These are phyloP conservation scores for Xylaria multiplex DNA, from an alignment of 2,329 filamentous ascomycete genomes.

Conservation along the genomic window DNA sequence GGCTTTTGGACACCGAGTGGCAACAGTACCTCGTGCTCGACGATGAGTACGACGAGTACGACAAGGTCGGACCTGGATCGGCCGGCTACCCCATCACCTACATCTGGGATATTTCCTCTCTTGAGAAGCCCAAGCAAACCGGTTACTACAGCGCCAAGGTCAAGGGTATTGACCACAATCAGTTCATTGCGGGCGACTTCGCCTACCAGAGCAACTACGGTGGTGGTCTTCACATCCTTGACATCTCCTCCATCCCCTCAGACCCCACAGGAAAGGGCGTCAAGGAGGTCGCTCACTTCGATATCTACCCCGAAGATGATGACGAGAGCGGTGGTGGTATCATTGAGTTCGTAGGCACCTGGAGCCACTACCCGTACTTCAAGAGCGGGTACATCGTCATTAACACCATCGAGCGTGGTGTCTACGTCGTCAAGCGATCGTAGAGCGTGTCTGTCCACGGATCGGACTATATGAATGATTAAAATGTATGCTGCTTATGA, in stretches of 20 bases:
- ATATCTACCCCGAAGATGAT: constrained; percentile 59
- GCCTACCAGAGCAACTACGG: constrained; percentile 59
- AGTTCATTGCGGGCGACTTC: constrained; percentile 53
- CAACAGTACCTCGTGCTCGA: constrained; percentile 56
- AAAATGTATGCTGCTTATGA: constrained; percentile 19
- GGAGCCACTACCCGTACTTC: constrained; percentile 57
- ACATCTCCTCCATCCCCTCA: constrained; percentile 48
- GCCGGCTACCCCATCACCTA: constrained; percentile 56
- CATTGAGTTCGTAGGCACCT: constrained; percentile 52
- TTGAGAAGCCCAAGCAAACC: constrained; percentile 54
- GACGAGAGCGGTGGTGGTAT: constrained; percentile 48
- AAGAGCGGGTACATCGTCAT: constrained; percentile 56
- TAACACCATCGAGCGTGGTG: constrained; percentile 59
- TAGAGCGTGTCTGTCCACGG: constrained; percentile 14
- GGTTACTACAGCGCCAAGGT: constrained; percentile 53
- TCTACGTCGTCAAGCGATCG: constrained; percentile 55
- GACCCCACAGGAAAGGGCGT: constrained; percentile 47
- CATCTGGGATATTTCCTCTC: constrained; percentile 57
- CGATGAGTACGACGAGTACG: constrained; percentile 60
- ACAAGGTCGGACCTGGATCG: constrained; percentile 51
- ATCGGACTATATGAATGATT: neutral
- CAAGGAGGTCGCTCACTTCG: constrained; percentile 55
- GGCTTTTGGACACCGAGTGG: constrained; percentile 55
- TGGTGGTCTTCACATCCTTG: constrained; percentile 52
- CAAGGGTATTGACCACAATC: constrained; percentile 56